A percentile compares a stretch with the other conserved stretches of the same genome.
Evolutionary conservation across 805 yeast species (phyloP).

Genomic region (Candida ficus): DNA sequence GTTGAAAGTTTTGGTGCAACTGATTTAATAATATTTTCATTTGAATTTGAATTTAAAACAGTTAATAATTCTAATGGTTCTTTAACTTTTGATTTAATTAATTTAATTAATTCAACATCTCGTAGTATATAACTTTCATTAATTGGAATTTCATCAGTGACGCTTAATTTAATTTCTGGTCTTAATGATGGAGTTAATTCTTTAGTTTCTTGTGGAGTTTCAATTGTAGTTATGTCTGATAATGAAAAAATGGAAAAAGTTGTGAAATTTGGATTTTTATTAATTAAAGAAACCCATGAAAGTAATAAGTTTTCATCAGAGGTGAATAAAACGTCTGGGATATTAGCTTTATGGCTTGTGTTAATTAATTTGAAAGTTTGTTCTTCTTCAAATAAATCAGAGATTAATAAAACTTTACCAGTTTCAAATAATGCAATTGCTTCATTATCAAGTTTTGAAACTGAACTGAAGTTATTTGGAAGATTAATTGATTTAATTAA

Average conservation of each 20-base stretch:
- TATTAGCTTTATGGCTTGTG: no score
- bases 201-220: slow-evolving; percentile 19
- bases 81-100: slow-evolving; percentile 14
- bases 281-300: slow-evolving; percentile 36
- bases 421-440: slow-evolving; percentile 24
- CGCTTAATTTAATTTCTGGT: slow-evolving; percentile 5
- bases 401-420: slow-evolving; percentile 31
- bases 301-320: no score
- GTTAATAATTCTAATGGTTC: slow-evolving; percentile 25
- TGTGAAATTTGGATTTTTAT: slow-evolving; percentile 34
- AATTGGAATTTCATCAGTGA: slow-evolving; percentile 16
- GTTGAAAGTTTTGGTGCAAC: slow-evolving; percentile 27
- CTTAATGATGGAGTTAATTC: slow-evolving; percentile 10
- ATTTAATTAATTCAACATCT: slow-evolving; percentile 16
- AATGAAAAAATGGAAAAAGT: slow-evolving; percentile 11
- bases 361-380: slow-evolving; percentile 10
- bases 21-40: slow-evolving; percentile 35
- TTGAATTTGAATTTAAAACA: slow-evolving; percentile 24
- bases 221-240: slow-evolving; percentile 12
- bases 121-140: slow-evolving; percentile 25
- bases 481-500: background rate
- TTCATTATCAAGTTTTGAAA: background rate
- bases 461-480: background rate
- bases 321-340: no score
- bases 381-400: background rate